These are phyloP conservation scores for Stipa capillata DNA, from an alignment of 176 grass and related monocot genomes.

Conservation along the genomic window DNA sequence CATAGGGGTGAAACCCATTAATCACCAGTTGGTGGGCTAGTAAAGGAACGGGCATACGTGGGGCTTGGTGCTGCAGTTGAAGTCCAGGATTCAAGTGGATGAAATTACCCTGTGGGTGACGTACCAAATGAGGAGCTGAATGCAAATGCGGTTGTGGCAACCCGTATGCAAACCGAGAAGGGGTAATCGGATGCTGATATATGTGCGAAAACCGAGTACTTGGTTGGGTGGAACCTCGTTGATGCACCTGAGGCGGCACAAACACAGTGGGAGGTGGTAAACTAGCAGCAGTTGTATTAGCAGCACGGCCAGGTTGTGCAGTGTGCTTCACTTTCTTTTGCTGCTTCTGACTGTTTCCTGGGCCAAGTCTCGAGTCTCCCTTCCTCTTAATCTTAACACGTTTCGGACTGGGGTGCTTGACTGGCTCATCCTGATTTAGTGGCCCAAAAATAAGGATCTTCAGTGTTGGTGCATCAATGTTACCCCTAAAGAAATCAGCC, in stretches of 20 bases:
- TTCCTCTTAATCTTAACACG: slow-evolving; percentile 21
- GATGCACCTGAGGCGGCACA: slow-evolving; percentile 11
- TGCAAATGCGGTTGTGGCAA: slow-evolving; percentile 6
- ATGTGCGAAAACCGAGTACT: neutral
- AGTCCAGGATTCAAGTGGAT: slow-evolving; percentile 8
- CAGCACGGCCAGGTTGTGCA: neutral
- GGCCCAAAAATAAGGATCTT: slow-evolving; percentile 46
- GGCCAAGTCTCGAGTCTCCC: neutral
- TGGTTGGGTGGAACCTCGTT: neutral
- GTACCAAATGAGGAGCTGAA: slow-evolving; percentile 1
- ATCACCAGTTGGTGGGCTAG: neutral
- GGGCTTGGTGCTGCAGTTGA: slow-evolving; percentile 19
- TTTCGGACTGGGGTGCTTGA: neutral
- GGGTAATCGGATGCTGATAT: neutral
- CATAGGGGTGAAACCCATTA: neutral
- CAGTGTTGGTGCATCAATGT: slow-evolving; percentile 40
- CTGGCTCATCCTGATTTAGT: neutral
- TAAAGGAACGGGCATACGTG: slow-evolving; percentile 11
- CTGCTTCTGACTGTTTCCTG: neutral
- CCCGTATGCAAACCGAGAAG: neutral
- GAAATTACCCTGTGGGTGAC: slow-evolving; percentile 20
- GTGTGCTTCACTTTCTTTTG: slow-evolving; percentile 25
- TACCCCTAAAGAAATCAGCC: slow-evolving; percentile 41
- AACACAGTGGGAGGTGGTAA: neutral
- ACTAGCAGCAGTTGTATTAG: neutral